A percentile compares a stretch with the other conserved stretches of the same genome.
Conservation (phyloP, 139 green algal genomes). For the Dunaliella primolecta region DNA sequence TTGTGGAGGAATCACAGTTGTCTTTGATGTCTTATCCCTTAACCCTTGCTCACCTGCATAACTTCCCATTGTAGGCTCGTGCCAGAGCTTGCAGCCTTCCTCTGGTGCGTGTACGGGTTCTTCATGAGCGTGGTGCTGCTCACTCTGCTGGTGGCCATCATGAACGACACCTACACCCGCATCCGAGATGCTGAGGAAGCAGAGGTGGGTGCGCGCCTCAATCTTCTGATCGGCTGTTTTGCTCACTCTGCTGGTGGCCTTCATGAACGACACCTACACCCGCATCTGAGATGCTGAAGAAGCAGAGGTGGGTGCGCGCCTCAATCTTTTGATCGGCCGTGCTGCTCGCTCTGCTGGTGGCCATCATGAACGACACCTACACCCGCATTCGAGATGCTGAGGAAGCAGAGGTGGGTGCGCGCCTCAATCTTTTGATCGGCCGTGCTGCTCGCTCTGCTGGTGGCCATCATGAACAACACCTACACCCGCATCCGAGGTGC, state of each 20-base stretch:
- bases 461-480: constrained; percentile 16
- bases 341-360: background rate
- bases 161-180: constrained; percentile 17
- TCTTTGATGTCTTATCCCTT: too few species aligned
- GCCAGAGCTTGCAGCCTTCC: background rate
- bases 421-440: too few species aligned
- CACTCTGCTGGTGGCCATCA: constrained; percentile 5
- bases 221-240: too few species aligned
- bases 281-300: constrained; percentile 17
- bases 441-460: constrained; percentile 6
- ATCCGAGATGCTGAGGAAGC: constrained; percentile 16
- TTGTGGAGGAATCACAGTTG: too few species aligned
- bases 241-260: background rate
- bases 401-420: constrained; percentile 4
- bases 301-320: background rate
- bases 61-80: too few species aligned
- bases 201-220: constrained; percentile 3
- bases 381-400: constrained; percentile 15
- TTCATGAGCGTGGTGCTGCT: constrained; percentile 6
- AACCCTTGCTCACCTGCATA: too few species aligned
- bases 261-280: constrained; percentile 19
- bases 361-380: constrained; percentile 19
- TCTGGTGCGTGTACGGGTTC: constrained; percentile 10
- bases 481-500: constrained; percentile 13
- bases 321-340: too few species aligned